phyloP scores from a whole-genome alignment of 2,329 filamentous ascomycete genomes.

The Lecanoromycetidae sp. region DNA sequence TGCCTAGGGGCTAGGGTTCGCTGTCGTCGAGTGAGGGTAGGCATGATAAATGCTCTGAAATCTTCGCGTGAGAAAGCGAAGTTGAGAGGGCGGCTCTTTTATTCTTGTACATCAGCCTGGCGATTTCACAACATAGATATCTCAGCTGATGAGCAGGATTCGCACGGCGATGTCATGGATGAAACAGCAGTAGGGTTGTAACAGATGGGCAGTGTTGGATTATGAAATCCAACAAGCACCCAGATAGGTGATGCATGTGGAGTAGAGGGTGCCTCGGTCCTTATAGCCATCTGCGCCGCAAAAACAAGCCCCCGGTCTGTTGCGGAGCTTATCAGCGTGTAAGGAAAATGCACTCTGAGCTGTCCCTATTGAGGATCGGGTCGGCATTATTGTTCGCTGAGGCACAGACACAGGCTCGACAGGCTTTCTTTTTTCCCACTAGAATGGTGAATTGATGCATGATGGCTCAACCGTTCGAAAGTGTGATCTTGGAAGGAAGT shows the following conservation, averaged over 20 bases:
- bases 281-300: conserved; percentile 3
- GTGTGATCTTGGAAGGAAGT: not conserved
- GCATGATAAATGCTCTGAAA: too few species aligned
- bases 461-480: conserved; percentile 1
- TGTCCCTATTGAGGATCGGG: conserved; percentile 1
- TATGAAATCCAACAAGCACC: not conserved
- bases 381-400: not conserved
- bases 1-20: not conserved
- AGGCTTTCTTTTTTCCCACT: not conserved
- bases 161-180: not conserved
- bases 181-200: not conserved
- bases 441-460: not conserved
- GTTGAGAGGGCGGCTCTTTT: too few species aligned
- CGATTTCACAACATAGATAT: too few species aligned
- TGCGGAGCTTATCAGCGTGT: not conserved
- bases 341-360: not conserved
- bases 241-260: not conserved
- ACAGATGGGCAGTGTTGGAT: not conserved
- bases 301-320: not conserved
- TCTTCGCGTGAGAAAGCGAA: too few species aligned
- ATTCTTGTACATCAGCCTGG: not conserved
- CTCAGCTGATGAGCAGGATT: not conserved
- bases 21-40: conserved; percentile 7
- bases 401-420: not conserved
- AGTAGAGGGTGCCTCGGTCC: not conserved